Conservation (phyloP, 2,329 filamentous ascomycete species). For the Pezicula carpinea region DNA sequence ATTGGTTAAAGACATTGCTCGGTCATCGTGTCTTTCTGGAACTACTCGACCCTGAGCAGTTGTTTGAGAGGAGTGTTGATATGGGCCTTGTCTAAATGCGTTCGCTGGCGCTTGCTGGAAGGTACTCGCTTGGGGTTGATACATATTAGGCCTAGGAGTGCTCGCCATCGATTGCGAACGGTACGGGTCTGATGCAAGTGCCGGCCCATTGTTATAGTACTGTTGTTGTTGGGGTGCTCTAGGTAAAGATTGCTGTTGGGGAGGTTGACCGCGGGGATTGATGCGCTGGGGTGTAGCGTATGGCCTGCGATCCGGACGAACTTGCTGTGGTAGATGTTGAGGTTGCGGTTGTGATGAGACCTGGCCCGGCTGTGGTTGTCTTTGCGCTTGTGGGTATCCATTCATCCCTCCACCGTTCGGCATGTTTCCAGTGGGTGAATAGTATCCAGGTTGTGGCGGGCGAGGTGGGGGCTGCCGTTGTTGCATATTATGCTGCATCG, state of each 20-base stretch:
- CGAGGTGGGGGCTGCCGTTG: conserved; percentile 57
- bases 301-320: conserved; percentile 60
- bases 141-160: conserved; percentile 67
- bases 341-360: conserved; percentile 43
- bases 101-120: conserved; percentile 67
- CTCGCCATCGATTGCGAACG: conserved; percentile 90
- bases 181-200: conserved; percentile 79
- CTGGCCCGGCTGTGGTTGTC: conserved; percentile 24
- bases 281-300: conserved; percentile 59
- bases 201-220: conserved; percentile 49
- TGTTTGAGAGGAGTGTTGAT: conserved; percentile 63
- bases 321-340: conserved; percentile 55
- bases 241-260: conserved; percentile 37
- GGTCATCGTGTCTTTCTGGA: conserved; percentile 85
- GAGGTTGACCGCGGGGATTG: conserved; percentile 28
- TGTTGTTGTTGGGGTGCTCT: conserved; percentile 45
- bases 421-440: conserved; percentile 17
- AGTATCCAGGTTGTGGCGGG: conserved; percentile 37
- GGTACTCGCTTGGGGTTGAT: conserved; percentile 56
- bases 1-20: conserved; percentile 93
- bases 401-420: conserved; percentile 33
- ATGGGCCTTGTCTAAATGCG: conserved; percentile 74
- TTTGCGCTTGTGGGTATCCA: conserved; percentile 47
- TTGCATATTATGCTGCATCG: conserved; percentile 49
- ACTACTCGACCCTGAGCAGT: conserved; percentile 90